Conservation (phyloP, 1,284 basidiomycete genomes). For the Fomitopsis pinicola region DNA sequence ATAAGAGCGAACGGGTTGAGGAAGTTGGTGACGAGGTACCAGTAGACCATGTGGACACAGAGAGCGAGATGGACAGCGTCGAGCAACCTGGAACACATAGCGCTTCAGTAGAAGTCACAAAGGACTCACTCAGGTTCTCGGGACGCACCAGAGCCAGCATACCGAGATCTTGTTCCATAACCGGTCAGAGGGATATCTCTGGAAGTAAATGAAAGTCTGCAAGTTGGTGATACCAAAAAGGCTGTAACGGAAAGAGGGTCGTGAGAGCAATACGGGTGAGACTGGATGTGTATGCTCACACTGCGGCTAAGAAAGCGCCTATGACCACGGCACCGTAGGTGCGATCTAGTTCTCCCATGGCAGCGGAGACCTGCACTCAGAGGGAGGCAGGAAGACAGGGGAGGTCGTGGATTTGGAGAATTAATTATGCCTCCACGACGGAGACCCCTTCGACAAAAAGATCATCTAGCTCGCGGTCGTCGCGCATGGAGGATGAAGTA, state of each 20-base stretch:
- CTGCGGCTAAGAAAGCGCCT: slow-evolving; percentile 18
- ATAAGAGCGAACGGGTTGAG: slow-evolving; percentile 12
- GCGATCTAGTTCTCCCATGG: slow-evolving; percentile 15
- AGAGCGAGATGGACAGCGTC: slow-evolving; percentile 20
- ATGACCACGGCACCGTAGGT: slow-evolving; percentile 22
- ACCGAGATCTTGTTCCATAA: slow-evolving; percentile 34
- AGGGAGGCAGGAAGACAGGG: background rate
- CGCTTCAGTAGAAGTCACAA: too few species aligned
- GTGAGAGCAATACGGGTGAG: background rate
- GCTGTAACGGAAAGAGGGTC: slow-evolving; percentile 16
- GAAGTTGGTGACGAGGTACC: slow-evolving; percentile 20
- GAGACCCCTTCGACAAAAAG: background rate
- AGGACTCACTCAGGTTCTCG: too few species aligned
- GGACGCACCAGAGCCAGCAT: slow-evolving; percentile 20
- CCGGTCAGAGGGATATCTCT: slow-evolving; percentile 33
- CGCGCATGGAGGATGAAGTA: background rate
- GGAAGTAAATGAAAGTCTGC: slow-evolving; percentile 37
- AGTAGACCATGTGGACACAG: slow-evolving; percentile 20
- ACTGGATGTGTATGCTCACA: slow-evolving; percentile 9
- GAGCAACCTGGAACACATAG: slow-evolving; percentile 15
- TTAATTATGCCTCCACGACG: background rate
- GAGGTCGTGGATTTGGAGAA: background rate
- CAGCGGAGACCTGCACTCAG: background rate
- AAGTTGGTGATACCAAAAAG: slow-evolving; percentile 37
- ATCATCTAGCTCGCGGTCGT: background rate